phyloP scores from a whole-genome alignment of 768 basidiomycete species.

The Mycena leptocephala region DNA sequence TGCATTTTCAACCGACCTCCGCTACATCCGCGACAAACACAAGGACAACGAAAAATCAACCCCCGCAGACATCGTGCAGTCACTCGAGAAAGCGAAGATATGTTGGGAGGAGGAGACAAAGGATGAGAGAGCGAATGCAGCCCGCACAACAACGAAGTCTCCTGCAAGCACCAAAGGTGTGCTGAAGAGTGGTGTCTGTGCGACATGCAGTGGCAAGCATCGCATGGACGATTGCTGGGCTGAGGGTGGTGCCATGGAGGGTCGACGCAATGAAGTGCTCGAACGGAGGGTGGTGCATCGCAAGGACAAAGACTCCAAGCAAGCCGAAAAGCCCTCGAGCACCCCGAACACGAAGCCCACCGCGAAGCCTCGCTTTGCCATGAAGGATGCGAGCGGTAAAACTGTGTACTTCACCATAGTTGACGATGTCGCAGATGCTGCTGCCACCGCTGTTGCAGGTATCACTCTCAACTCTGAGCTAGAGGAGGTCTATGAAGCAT shows the following conservation, averaged over 20 bases:
- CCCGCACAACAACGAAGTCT: not conserved
- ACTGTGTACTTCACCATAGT: slow-evolving; percentile 5
- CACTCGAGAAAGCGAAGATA: not conserved
- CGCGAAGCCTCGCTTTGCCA: not conserved
- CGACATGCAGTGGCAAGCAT: not conserved
- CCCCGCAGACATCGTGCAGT: not conserved
- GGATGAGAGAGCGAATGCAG: slow-evolving; percentile 26
- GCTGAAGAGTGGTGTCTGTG: not conserved
- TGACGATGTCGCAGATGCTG: not conserved
- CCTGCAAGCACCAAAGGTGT: not conserved
- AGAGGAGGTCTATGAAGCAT: not conserved
- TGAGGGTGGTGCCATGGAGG: slow-evolving; percentile 23
- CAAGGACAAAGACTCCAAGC: not conserved
- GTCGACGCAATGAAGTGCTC: not conserved
- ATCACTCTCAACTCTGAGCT: not conserved
- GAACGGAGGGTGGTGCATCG: not conserved
- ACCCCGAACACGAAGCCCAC: not conserved
- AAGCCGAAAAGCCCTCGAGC: not conserved
- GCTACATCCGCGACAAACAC: slow-evolving; percentile 13
- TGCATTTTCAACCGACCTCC: slow-evolving; percentile 24
- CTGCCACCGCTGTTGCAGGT: not conserved
- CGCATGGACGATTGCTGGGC: slow-evolving; percentile 5
- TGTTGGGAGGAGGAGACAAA: not conserved
- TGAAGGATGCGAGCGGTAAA: not conserved
- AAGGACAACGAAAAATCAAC: slow-evolving; percentile 21